These are phyloP conservation scores for Kalanchoe fedtschenkoi DNA, from an alignment of 164 flowering plant genomes.

Conservation along the genomic window DNA sequence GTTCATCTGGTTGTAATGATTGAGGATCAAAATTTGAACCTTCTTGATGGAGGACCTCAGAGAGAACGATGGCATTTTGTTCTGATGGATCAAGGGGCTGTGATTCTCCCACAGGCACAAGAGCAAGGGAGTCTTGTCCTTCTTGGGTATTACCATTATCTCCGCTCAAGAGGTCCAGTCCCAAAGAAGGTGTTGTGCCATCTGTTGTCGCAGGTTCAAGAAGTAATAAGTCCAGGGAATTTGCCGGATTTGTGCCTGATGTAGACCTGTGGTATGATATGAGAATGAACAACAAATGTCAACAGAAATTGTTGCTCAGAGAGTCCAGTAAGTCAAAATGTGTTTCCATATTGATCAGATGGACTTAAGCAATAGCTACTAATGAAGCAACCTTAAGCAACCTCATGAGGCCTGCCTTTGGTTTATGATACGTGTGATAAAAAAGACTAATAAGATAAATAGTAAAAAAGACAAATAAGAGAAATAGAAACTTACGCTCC, in stretches of 20 bases:
- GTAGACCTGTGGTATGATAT: slow-evolving; percentile 19
- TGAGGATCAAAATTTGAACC: slow-evolving; percentile 7
- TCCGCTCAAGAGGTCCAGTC: slow-evolving; percentile 11
- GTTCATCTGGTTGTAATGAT: slow-evolving; percentile 8
- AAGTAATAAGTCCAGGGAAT: slow-evolving; percentile 20
- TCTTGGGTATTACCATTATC: not conserved
- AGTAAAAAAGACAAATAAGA: not conserved
- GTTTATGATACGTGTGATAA: not conserved
- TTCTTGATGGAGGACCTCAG: slow-evolving; percentile 1
- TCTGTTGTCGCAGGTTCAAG: slow-evolving; percentile 20
- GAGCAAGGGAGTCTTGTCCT: slow-evolving; percentile 10
- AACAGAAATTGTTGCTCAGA: not conserved
- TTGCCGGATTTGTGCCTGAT: slow-evolving; percentile 17
- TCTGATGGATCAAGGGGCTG: slow-evolving; percentile 1
- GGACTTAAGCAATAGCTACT: not conserved
- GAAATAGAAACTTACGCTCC: slow-evolving; percentile 2
- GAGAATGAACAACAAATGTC: not conserved
- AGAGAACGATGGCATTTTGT: not conserved
- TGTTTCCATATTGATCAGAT: not conserved
- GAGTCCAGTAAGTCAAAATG: not conserved
- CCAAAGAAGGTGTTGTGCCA: slow-evolving; percentile 14
- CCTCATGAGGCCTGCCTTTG: not conserved
- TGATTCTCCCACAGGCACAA: slow-evolving; percentile 11
- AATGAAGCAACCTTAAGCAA: not conserved
- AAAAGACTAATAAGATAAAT: not conserved